phyloP scores from a whole-genome alignment of 805 yeast species.

The Scheffersomyces amazonensis region DNA sequence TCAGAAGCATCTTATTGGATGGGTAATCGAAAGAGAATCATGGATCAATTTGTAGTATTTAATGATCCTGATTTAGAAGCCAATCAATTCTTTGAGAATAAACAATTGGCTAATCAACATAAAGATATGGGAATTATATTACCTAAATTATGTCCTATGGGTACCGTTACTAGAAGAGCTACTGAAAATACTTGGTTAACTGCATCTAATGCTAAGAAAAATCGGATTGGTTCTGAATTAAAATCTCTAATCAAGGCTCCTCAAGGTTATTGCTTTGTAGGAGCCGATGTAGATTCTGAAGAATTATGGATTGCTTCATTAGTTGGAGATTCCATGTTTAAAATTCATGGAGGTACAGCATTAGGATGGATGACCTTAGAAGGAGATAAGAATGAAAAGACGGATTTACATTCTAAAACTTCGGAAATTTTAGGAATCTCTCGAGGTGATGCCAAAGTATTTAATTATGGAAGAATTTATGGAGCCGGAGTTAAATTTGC shows the following conservation, averaged over 20 bases:
- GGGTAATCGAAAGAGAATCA: constrained; percentile 81
- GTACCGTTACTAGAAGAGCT: constrained; percentile 93
- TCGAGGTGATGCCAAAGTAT: constrained; percentile 89
- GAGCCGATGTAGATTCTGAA: constrained; percentile 98
- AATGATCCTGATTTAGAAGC: constrained; percentile 14
- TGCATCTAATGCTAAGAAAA: constrained; percentile 87
- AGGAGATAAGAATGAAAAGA: constrained; percentile 87
- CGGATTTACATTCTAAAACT: constrained; percentile 93
- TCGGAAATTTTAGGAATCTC: constrained; percentile 86
- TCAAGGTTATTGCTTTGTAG: constrained; percentile 84
- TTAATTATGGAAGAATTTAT: constrained; percentile 94
- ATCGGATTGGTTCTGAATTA: constrained; percentile 88
- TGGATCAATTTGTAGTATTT: constrained; percentile 80
- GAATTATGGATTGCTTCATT: constrained; percentile 97
- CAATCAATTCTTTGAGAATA: constrained; percentile 20
- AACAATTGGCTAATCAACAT: constrained; percentile 18
- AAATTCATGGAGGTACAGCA: constrained; percentile 92
- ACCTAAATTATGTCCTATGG: constrained; percentile 88
- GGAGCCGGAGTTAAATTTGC: constrained; percentile 97
- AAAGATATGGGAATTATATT: constrained; percentile 65
- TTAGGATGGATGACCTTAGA: constrained; percentile 99
- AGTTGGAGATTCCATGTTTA: constrained; percentile 87
- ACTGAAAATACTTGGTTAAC: constrained; percentile 98
- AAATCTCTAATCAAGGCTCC: constrained; percentile 89
- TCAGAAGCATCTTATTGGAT: constrained; percentile 90